These are phyloP conservation scores for California macrophylla DNA, from an alignment of 441 rosid genomes.

Conservation along the genomic window DNA sequence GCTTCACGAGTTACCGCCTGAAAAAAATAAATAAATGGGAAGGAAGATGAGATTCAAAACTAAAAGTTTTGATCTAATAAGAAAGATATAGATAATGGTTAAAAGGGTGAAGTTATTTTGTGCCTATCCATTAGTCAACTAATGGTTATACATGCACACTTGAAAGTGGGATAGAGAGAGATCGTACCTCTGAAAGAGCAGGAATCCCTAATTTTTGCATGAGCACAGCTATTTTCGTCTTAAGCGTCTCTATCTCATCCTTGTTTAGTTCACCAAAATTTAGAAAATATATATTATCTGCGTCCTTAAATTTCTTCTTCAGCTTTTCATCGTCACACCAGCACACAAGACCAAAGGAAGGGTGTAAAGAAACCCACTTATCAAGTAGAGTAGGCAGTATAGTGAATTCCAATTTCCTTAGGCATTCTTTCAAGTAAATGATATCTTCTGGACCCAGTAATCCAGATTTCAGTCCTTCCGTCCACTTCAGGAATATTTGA, in stretches of 20 bases:
- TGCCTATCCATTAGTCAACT: too few species aligned
- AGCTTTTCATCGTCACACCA: slow-evolving; percentile 74
- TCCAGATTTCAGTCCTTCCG: slow-evolving; percentile 56
- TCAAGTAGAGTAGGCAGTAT: slow-evolving; percentile 72
- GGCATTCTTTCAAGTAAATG: slow-evolving; percentile 44
- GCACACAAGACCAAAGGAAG: slow-evolving; percentile 73
- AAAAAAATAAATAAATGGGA: slow-evolving; percentile 11
- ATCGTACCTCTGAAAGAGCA: slow-evolving; percentile 63
- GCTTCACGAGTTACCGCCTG: slow-evolving; percentile 84
- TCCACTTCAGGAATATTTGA: slow-evolving; percentile 67
- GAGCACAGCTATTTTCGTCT: slow-evolving; percentile 39
- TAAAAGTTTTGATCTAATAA: neutral
- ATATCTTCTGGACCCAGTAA: slow-evolving; percentile 45
- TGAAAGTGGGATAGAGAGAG: neutral
- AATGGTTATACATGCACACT: too few species aligned
- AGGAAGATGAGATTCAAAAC: neutral
- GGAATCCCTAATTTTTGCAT: slow-evolving; percentile 69
- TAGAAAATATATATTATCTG: slow-evolving; percentile 51
- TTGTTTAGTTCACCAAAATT: slow-evolving; percentile 47
- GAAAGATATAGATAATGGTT: neutral
- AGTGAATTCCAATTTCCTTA: slow-evolving; percentile 44
- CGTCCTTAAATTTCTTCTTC: slow-evolving; percentile 47
- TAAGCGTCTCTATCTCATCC: slow-evolving; percentile 43
- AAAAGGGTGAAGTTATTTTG: neutral
- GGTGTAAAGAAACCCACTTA: slow-evolving; percentile 84